Conservation (phyloP, 441 rosid species). For the Cnidoscolus chayamansa region DNA sequence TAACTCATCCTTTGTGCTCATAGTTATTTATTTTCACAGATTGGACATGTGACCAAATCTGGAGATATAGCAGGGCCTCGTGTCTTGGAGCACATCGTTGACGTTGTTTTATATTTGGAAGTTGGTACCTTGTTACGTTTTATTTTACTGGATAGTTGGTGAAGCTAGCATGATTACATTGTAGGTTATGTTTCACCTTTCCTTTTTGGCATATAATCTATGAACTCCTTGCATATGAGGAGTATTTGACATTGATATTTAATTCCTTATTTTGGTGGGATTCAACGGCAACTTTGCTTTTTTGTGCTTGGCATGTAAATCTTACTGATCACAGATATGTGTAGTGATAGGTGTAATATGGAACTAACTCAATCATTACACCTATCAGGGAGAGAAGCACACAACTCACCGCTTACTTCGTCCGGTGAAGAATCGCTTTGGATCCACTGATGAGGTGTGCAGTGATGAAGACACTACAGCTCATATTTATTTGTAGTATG, state of each 20-base stretch:
- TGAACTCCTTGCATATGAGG: background rate
- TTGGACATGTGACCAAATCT: slow-evolving; percentile 87
- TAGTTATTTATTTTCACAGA: slow-evolving; percentile 34
- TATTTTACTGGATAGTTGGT: slow-evolving; percentile 19
- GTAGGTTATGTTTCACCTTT: background rate
- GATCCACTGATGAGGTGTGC: slow-evolving; percentile 87
- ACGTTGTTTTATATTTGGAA: slow-evolving; percentile 91
- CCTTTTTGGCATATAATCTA: background rate
- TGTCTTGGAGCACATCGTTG: slow-evolving; percentile 96
- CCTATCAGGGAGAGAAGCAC: slow-evolving; percentile 73
- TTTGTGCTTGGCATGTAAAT: slow-evolving; percentile 1
- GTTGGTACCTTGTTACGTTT: slow-evolving; percentile 46
- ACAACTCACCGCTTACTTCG: slow-evolving; percentile 88
- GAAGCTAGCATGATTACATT: background rate
- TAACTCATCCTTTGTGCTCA: background rate
- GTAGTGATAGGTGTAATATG: no score
- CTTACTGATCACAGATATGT: slow-evolving; percentile 10
- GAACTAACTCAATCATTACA: background rate
- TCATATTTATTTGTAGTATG: slow-evolving; percentile 5
- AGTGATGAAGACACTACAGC: slow-evolving; percentile 4
- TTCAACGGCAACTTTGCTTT: background rate
- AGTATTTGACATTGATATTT: background rate
- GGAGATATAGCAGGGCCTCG: slow-evolving; percentile 99
- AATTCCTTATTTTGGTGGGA: background rate
- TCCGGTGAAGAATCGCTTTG: slow-evolving; percentile 91